Evolutionary conservation across 2,329 filamentous ascomycete genomes (phyloP), one percentile per base, ranked within the genome.

Genomic region (Diaporthe velutina): DNA sequence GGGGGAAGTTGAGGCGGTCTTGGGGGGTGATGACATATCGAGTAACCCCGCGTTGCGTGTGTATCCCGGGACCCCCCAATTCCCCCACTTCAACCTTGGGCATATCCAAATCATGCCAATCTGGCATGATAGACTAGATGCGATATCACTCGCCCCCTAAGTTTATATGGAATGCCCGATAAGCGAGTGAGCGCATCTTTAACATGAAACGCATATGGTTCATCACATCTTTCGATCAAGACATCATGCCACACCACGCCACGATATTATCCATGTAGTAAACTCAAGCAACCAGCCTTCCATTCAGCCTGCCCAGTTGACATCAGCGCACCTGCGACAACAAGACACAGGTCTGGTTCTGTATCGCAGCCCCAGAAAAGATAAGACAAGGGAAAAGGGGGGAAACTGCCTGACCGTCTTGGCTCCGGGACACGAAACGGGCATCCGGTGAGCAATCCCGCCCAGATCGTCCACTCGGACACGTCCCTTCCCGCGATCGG

Each of bases 1-100:
- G 22, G 57, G 42, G 61, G 40, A 48, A 13, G 61, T 50, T 19
- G 42, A 50, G 25, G 35, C 10, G 12, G 17, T 42, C 12, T 22
- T 22, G 42, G 61, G 6, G 70, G 70, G 45, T 72, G 57, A 72
- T 72, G 70, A 72, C 70, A 72, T 72, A 52, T 50, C 35, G 45
- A 72, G 40, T 25, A 30, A 68, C 70, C 70, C 70, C 70, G 70
- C 70, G 70, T 52, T 61, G 70, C 54, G 28, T 58, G 54, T 38
- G 52, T 48, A 48, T 25, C 55, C 57, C 57, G 40, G 8, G 8
- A 28, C 1, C n/a, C 28, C 40, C 40, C n/a, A 9, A n/a, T 22
- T 22, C 68, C 54, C 52, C 52, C 54, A 45, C 54, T 19, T 71
- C 0, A 28, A 57, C 22, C n/a, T 70, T 45, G 19, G 30, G 42